Evolutionary conservation across 2,329 filamentous ascomycete genomes (phyloP).

Genomic region (Onygenales sp.): DNA sequence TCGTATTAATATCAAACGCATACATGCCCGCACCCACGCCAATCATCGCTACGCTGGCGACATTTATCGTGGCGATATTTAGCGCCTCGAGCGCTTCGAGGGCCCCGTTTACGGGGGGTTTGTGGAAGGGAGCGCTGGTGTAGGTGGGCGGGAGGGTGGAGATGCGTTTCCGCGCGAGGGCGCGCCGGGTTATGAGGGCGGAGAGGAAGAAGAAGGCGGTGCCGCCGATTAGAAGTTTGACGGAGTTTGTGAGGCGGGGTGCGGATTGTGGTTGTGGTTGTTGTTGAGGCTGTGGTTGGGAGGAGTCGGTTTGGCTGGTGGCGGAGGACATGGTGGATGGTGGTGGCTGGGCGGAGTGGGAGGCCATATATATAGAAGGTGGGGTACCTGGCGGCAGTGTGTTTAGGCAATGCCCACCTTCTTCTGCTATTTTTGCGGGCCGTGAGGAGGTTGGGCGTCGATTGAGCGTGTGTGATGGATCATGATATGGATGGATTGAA

Average conservation of each 20-base stretch:
- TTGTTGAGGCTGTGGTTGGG: conserved; percentile 1
- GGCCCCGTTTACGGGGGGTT: conserved; percentile 48
- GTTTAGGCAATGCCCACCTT: background rate
- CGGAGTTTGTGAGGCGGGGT: conserved; percentile 20
- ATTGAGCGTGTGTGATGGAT: background rate
- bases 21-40: conserved; percentile 63
- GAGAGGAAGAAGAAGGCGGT: conserved; percentile 66
- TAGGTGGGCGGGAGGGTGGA: conserved; percentile 63
- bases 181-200: conserved; percentile 59
- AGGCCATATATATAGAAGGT: conserved; percentile 5
- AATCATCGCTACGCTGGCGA: conserved; percentile 66
- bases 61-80: conserved; percentile 78
- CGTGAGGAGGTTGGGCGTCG: background rate
- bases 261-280: conserved; percentile 4
- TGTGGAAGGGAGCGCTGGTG: conserved; percentile 37
- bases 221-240: conserved; percentile 60
- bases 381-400: background rate
- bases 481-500: no score
- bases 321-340: background rate
- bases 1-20: conserved; percentile 63
- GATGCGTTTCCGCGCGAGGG: conserved; percentile 54
- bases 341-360: background rate
- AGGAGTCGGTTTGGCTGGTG: background rate
- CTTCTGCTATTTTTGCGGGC: background rate
- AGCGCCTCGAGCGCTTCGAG: conserved; percentile 75